Conservation (phyloP, 352 stramenopile genomes). For the Phytophthora litchii region DNA sequence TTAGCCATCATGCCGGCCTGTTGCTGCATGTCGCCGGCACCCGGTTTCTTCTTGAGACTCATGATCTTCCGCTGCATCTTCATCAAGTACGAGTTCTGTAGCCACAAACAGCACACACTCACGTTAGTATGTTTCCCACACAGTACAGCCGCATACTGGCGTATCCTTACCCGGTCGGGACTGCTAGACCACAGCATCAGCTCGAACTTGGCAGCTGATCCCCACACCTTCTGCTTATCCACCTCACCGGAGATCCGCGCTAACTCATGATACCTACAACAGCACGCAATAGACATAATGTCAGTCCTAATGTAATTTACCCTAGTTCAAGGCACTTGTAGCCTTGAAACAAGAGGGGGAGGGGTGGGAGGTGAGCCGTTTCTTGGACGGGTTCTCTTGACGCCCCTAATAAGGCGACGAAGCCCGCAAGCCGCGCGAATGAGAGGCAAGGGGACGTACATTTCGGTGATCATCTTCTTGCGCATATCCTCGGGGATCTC, state of each 20-base stretch:
- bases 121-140: slow-evolving; percentile 5
- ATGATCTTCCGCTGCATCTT: slow-evolving; percentile 88
- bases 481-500: slow-evolving; percentile 83
- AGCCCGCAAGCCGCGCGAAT: background rate
- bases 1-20: slow-evolving; percentile 41
- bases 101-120: slow-evolving; percentile 1
- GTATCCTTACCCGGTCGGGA: slow-evolving; percentile 55
- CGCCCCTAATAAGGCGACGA: background rate
- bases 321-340: background rate
- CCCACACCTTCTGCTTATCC: slow-evolving; percentile 88
- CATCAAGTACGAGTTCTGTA: slow-evolving; percentile 78
- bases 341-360: slow-evolving; percentile 3
- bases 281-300: background rate
- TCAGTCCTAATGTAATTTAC: background rate
- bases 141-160: background rate
- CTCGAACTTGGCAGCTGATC: slow-evolving; percentile 87
- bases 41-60: slow-evolving; percentile 77
- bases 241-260: slow-evolving; percentile 81
- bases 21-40: slow-evolving; percentile 41
- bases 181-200: slow-evolving; percentile 87
- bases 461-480: slow-evolving; percentile 90
- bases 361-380: slow-evolving; percentile 14
- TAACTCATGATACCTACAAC: slow-evolving; percentile 80
- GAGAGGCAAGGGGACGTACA: slow-evolving; percentile 48
- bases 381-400: slow-evolving; percentile 2